phyloP scores from a whole-genome alignment of 75 land plant species.

The Gnetum montanum region DNA sequence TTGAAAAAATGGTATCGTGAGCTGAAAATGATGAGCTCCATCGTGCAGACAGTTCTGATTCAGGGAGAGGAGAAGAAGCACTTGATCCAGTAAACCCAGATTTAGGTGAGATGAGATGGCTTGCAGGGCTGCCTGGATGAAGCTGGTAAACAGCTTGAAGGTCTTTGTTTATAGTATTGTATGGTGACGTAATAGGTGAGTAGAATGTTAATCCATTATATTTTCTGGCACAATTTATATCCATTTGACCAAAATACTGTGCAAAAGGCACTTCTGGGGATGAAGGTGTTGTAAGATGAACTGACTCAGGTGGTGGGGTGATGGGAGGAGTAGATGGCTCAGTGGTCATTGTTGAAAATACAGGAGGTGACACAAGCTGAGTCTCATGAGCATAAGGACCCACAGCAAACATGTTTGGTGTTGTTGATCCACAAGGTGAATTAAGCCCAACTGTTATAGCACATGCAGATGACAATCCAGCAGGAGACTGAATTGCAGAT shows the following conservation, averaged over 20 bases:
- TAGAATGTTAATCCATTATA: conserved; percentile 23
- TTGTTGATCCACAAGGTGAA: conserved; percentile 39
- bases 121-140: conserved; percentile 86
- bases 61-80: conserved; percentile 61
- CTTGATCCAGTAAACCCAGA: conserved; percentile 56
- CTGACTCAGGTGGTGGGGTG: conserved; percentile 90
- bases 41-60: conserved; percentile 23
- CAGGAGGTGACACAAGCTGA: conserved; percentile 80
- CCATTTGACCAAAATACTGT: conserved; percentile 49
- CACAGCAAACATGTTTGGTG: conserved; percentile 50
- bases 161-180: conserved; percentile 25
- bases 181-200: conserved; percentile 43
- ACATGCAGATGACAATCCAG: conserved; percentile 32
- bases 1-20: conserved; percentile 18
- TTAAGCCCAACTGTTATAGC: conserved; percentile 39
- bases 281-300: conserved; percentile 80
- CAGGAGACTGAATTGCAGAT: conserved; percentile 65
- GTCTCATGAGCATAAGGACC: conserved; percentile 88
- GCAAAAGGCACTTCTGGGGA: conserved; percentile 99
- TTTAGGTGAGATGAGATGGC: conserved; percentile 61
- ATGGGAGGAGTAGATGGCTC: conserved; percentile 94
- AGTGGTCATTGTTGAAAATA: conserved; percentile 71
- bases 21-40: conserved; percentile 14
- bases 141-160: conserved; percentile 50
- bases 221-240: conserved; percentile 17